Percentiles rank a stretch among this genome's conserved stretches.
These are phyloP conservation scores for Austroboletus rostrupii DNA, from an alignment of 1,284 basidiomycete genomes.

Conservation along the genomic window DNA sequence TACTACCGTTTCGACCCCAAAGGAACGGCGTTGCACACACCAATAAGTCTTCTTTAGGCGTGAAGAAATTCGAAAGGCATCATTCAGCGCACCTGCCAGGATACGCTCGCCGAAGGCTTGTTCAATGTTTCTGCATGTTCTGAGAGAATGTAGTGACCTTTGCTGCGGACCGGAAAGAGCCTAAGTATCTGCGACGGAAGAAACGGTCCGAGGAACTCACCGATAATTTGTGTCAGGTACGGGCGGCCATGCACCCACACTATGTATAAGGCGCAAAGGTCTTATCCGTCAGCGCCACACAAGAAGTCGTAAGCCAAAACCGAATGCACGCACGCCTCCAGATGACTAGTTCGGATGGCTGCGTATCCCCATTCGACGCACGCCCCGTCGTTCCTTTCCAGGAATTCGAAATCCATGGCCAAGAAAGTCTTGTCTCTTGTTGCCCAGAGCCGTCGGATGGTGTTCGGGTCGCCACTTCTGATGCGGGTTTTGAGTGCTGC, in stretches of 20 bases:
- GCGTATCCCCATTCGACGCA: slow-evolving; percentile 80
- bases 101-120: slow-evolving; percentile 55
- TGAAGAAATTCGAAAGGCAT: slow-evolving; percentile 4
- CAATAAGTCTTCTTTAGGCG: slow-evolving; percentile 9
- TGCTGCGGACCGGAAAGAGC: slow-evolving; percentile 38
- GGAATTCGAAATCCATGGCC: slow-evolving; percentile 74
- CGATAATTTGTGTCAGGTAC: slow-evolving; percentile 76
- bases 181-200: neutral
- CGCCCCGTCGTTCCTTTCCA: slow-evolving; percentile 67
- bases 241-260: slow-evolving; percentile 76
- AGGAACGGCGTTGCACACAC: neutral
- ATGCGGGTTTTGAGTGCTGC: slow-evolving; percentile 67
- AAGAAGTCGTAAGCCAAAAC: neutral
- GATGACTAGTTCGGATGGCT: slow-evolving; percentile 68
- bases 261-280: slow-evolving; percentile 26
- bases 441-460: slow-evolving; percentile 69
- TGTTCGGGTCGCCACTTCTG: slow-evolving; percentile 63
- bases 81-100: slow-evolving; percentile 60
- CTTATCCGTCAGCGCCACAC: slow-evolving; percentile 5
- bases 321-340: slow-evolving; percentile 58
- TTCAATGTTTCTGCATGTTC: slow-evolving; percentile 76
- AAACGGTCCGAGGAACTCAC: slow-evolving; percentile 29
- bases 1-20: slow-evolving; percentile 41
- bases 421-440: slow-evolving; percentile 69
- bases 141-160: slow-evolving; percentile 75